Base-by-base conservation (phyloP, 495 filamentous ascomycete genomes). In the Xylaria palmicola region DNA sequence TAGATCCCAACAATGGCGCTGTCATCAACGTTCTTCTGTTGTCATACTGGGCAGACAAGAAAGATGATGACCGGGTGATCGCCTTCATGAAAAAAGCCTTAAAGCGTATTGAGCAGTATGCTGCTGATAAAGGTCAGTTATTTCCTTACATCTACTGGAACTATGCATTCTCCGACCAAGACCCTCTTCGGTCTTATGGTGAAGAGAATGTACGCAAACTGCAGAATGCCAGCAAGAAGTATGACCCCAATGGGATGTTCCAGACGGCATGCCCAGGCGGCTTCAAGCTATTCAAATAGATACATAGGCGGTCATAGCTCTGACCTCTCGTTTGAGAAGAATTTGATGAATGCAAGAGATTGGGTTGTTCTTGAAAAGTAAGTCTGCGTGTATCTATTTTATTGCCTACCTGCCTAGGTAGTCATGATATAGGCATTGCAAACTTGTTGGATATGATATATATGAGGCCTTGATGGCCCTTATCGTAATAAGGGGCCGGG, bases 221-320 rank as follows among this genome's bases (percentile, higher is more conserved):
- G 53, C 52, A 65, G 39, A 45, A 59, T 19, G 71, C 77, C 41
- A 75, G 71, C 2, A 66, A 67, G 59, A 79, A 79, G 67, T 85
- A 81, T 60, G 83, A 85, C 59, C 80, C 81, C 0, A 52, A 72
- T 2, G 74, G 71, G 6, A 56, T 83, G 4, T 84, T 84, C 58
- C 79, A 83, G 69, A 77, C 56, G 32, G 66, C 65, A 27, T 70
- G 76, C 4, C 64, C 65, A 2, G 67, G 67, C 1, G 72, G 68
- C 0, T 74, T 66, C 56, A 72, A 71, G 47, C 15, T 72, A 4
- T 60, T 69, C 10, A 24, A 45, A 4, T 45, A 26, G 22, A 2
- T 13, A 45, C n/a, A n/a, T n/a, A n/a, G n/a, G n/a, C n/a, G n/a
- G n/a, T n/a, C n/a, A n/a, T n/a, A n/a, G n/a, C n/a, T n/a, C n/a